Base-by-base conservation (phyloP, 2,329 filamentous ascomycete species). In the Pseudocercospora fijiensis region DNA sequence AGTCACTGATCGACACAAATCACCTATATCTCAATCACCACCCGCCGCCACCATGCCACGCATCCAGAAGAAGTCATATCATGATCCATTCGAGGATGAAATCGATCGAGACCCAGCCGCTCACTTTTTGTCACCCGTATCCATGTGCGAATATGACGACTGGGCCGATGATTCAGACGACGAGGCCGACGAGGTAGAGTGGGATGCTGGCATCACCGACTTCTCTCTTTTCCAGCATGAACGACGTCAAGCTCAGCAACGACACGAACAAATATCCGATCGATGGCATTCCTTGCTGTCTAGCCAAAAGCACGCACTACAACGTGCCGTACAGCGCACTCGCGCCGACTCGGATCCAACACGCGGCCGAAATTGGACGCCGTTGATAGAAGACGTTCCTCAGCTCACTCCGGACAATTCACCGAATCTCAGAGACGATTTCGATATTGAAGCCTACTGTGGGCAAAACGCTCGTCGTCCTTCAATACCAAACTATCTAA, bases 191-290 rank as follows among this genome's bases (percentile, higher is more conserved):
- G 68, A 72, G 20, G 58, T 74, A 57, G 72, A 71, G 43, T 75
- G 73, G 73, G 61, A 73, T 60, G 73, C 73, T 18, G 74, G 72
- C 57, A 75, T 75, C 49, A 75, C 69, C 41, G 74, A 76, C 65
- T 76, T 75, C 52, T 70, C 72, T 8, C 71, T 74, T 47, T 75
- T 75, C 68, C 64, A 70, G 62, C 47, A 65, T 45, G 73, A 75
- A 57, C 56, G 69, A 52, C 69, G 69, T 8, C 65, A 60, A 41
- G 72, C 72, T 3, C 64, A 73, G 63, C 67, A 70, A 61, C 62
- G 53, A n/a, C 57, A 70, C 10, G 52, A 68, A 41, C 56, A 67
- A 3, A 62, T 74, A 4, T 65, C 71, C 6, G 53, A 62, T 58
- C 63, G 66, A 63, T 75, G 73, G 73, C 60, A 69, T 8, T 60